Percentiles rank a stretch among this genome's conserved stretches.
phyloP scores from a whole-genome alignment of 306 rosid species.

The Trifolium pratense region DNA sequence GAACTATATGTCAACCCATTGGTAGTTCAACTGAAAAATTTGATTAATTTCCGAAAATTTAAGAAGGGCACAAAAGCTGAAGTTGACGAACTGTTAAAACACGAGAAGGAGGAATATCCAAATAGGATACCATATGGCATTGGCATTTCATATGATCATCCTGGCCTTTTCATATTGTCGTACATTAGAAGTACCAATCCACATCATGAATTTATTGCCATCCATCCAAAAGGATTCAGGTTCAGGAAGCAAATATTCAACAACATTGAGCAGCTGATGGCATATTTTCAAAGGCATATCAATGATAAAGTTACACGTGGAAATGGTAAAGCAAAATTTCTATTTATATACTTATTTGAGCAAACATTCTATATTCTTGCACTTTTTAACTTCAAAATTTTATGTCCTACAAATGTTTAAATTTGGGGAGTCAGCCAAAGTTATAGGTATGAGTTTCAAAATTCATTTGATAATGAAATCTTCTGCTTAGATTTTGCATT shows the following conservation, averaged over 20 bases:
- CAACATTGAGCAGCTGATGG: constrained; percentile 46
- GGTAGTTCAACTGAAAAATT: constrained; percentile 50
- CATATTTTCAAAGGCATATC: constrained; percentile 55
- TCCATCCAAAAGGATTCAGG: constrained; percentile 57
- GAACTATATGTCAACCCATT: constrained; percentile 50
- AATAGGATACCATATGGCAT: constrained; percentile 51
- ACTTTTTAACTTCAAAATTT: not conserved
- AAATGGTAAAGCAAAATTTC: constrained; percentile 22
- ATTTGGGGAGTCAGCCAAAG: not conserved
- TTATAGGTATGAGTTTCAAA: not conserved
- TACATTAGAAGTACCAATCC: constrained; percentile 51
- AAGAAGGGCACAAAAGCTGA: constrained; percentile 57
- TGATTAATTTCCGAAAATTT: constrained; percentile 49
- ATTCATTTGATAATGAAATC: not conserved
- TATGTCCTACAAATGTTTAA: not conserved
- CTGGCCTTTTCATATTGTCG: constrained; percentile 55
- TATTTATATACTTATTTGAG: constrained; percentile 30
- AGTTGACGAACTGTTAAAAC: constrained; percentile 47
- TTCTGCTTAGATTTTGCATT: not conserved
- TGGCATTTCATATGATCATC: constrained; percentile 56
- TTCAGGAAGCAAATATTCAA: constrained; percentile 57
- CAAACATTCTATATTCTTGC: not conserved
- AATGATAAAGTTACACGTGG: constrained; percentile 43
- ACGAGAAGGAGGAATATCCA: constrained; percentile 53
- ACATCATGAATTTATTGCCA: constrained; percentile 55